Evolutionary conservation across 2,329 filamentous ascomycete species (phyloP), one percentile per base, ranked within the genome.

Genomic region (Calonectria ilicicola): DNA sequence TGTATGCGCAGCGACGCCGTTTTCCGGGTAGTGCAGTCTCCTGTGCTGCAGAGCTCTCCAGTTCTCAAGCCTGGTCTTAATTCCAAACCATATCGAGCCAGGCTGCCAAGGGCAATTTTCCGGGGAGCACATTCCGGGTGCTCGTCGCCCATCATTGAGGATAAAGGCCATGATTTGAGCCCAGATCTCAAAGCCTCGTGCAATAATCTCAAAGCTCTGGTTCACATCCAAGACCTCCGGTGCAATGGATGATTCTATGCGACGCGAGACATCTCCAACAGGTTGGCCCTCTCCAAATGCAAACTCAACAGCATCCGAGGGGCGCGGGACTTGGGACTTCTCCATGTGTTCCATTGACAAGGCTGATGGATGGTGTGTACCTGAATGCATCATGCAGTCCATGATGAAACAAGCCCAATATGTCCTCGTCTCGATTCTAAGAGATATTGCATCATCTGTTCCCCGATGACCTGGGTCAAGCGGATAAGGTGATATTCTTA

Each of bases 361-460:
- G 74, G 82, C 81, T 15, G 79, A 80, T 5, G 82, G 80, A 12
- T 82, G 80, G 27, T 82, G 81, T 0, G 80, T 84, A 2, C 83
- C 84, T 12, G 83, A 85, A 60, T 83, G 83, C 51, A 86, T 79
- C 73, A 85, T 81, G 38, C 84, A 82, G 72, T 86, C 84, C 78
- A 86, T 82, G 51, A 86, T 81, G 67, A 85, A 86, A 73, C 84
- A 86, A 0, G 80, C 80, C 85, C 85, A 86, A 68, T 84, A 85
- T 0, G 84, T 85, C 15, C 84, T 79, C 10, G 82, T 84, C 49
- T 84, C 79, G 23, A 83, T 80, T 26, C 32, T 21, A 2, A 58
- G n/a, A 3, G 53, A 58, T 23, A 58, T 58, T 23, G n/a, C n/a
- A n/a, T 58, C 53, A 19, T 58, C 53, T 9, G 32, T 23, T 14